phyloP scores from a whole-genome alignment of 164 flowering plant species.

The Stephania yunnanensis region DNA sequence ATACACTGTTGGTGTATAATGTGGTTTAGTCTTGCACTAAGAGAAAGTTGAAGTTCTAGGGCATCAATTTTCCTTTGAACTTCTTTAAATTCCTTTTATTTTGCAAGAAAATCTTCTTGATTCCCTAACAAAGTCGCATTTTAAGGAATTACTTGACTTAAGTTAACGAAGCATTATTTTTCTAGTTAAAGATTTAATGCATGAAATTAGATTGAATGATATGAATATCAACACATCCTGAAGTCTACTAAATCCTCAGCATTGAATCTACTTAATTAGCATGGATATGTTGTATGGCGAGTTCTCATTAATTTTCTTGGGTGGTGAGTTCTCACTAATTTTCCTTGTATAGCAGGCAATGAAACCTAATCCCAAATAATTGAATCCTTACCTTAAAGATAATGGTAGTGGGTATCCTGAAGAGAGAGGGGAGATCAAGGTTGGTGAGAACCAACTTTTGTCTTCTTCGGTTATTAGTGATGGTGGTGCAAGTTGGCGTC shows the following conservation, averaged over 20 bases:
- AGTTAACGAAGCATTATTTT: too few species aligned
- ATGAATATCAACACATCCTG: too few species aligned
- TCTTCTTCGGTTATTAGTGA: conserved; percentile 79
- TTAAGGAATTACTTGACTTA: background rate
- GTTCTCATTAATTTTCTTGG: background rate
- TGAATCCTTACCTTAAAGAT: conserved; percentile 77
- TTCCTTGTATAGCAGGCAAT: conserved; percentile 27
- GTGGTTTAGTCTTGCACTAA: background rate
- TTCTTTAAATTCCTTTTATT: background rate
- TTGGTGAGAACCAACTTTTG: conserved; percentile 28
- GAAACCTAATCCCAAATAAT: conserved; percentile 61
- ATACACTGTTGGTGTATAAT: background rate
- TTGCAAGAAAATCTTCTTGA: background rate
- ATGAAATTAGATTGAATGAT: too few species aligned
- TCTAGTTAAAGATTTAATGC: too few species aligned
- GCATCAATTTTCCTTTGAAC: background rate
- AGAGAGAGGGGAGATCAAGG: conserved; percentile 30
- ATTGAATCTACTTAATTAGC: too few species aligned
- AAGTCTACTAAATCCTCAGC: too few species aligned
- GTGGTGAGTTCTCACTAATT: background rate
- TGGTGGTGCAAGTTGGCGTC: conserved; percentile 98
- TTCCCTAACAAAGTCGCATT: background rate
- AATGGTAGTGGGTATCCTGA: conserved; percentile 89
- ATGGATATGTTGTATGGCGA: background rate
- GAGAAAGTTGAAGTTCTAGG: background rate